Percentiles rank a stretch among this genome's conserved stretches.
Conservation (phyloP, 1,284 basidiomycete genomes). For the Hypsizygus ulmarius region DNA sequence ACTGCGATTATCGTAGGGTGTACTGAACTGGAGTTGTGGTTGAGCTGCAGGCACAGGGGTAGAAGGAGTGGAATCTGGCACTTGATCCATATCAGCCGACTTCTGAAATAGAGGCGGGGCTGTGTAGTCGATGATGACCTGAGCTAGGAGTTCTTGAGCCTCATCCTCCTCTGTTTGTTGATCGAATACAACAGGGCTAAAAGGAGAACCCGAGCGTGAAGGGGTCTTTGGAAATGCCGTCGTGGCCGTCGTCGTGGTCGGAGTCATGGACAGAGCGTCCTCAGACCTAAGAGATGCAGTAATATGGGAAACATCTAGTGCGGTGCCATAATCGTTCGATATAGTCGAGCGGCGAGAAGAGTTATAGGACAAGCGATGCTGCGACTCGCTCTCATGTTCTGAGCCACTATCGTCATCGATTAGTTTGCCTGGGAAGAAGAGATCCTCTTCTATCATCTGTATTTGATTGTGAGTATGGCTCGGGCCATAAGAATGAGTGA, state of each 20-base stretch:
- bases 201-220: conserved; percentile 16
- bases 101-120: conserved; percentile 4
- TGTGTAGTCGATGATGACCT: conserved; percentile 17
- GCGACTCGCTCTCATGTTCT: conserved; percentile 18
- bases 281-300: conserved; percentile 7
- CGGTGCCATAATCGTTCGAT: conserved; percentile 9
- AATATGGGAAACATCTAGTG: conserved; percentile 8
- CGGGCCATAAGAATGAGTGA: neutral
- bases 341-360: conserved; percentile 15
- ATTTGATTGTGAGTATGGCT: neutral
- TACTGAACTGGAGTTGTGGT: conserved; percentile 11
- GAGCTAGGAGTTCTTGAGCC: conserved; percentile 17
- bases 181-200: conserved; percentile 9
- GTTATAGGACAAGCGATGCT: conserved; percentile 8
- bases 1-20: neutral
- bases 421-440: conserved; percentile 60
- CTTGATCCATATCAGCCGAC: neutral
- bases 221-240: conserved; percentile 13
- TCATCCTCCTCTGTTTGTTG: conserved; percentile 15
- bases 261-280: conserved; percentile 8
- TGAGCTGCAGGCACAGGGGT: too few species aligned
- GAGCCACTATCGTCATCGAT: conserved; percentile 26
- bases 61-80: neutral
- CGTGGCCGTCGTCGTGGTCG: conserved; percentile 14
- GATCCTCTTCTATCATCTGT: conserved; percentile 69